These are phyloP conservation scores for Aspergillus amoenus DNA, from an alignment of 2,329 filamentous ascomycete species.

Conservation along the genomic window DNA sequence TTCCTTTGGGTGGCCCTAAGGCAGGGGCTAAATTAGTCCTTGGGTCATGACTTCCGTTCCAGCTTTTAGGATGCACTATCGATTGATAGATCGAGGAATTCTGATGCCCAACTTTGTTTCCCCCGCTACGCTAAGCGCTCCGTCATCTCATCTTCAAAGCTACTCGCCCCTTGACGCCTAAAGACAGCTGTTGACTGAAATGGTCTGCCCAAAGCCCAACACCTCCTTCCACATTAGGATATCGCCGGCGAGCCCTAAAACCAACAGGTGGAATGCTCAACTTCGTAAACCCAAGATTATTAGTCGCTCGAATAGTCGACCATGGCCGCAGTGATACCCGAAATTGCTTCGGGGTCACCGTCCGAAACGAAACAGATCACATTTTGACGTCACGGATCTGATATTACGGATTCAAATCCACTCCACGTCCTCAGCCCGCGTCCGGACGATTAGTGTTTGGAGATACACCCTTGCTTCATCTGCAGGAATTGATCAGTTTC, in stretches of 20 bases:
- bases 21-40: conserved; percentile 16
- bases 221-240: background rate
- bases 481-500: background rate
- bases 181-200: background rate
- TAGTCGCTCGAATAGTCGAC: background rate
- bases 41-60: background rate
- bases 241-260: background rate
- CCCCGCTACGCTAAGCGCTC: background rate
- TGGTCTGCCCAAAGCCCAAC: background rate
- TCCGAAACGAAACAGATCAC: background rate
- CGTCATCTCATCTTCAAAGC: background rate
- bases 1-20: conserved; percentile 8
- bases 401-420: background rate
- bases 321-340: background rate
- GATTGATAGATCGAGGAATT: conserved; percentile 16
- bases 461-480: background rate
- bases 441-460: background rate
- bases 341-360: background rate
- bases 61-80: conserved; percentile 13
- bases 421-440: background rate
- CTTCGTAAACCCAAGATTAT: background rate
- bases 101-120: conserved; percentile 1
- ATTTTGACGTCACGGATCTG: background rate
- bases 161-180: background rate
- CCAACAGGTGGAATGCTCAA: background rate